Base-by-base conservation (phyloP, 2,329 filamentous ascomycete species). In the Fusarium newnesense region DNA sequence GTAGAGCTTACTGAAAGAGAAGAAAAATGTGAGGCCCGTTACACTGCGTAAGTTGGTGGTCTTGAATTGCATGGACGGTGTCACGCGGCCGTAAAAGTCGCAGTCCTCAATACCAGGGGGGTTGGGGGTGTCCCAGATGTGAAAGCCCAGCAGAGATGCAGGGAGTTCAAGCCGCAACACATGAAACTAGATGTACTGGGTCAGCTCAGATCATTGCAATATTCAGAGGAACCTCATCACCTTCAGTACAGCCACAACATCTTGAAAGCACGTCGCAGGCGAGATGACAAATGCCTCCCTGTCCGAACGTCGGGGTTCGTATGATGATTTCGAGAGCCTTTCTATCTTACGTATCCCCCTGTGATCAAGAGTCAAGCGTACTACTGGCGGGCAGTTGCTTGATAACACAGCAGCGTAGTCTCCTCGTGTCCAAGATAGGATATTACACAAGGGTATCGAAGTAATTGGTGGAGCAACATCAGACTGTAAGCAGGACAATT, bases 21-120 rank as follows among this genome's bases (percentile, higher is more conserved):
- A 69, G 39, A 69, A 65, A 13, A 69, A 69, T 7, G 65, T 69
- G n/a, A 69, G 59, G 34, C 67, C 67, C 7, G 40, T 65, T 37
- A 32, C 67, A 52, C 44, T 12, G 37, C 58, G 24, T n/a, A 69
- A 7, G 39, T 69, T 19, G 36, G 69, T 39, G 30, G 36, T 69
- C 18, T 30, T 69, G 19, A 69, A 64, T 18, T 69, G 65, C 36
- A 59, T 59, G 7, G 52, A 53, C 21, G 36, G 36, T 65, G 59
- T 53, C 21, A 69, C 59, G 1, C 67, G 67, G 5, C 67, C 67
- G 8, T 59, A 53, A 6, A 69, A 49, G 4, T 69, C 36, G 40
- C 67, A 69, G 21, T 58, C 36, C 21, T 59, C 52, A 12, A 59
- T 40, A 7, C 16, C 5, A 21, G 67, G 67, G 18, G 67, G 65